These are phyloP conservation scores for Pulicaria dysenterica DNA, from an alignment of 129 eudicot species.

Conservation along the genomic window DNA sequence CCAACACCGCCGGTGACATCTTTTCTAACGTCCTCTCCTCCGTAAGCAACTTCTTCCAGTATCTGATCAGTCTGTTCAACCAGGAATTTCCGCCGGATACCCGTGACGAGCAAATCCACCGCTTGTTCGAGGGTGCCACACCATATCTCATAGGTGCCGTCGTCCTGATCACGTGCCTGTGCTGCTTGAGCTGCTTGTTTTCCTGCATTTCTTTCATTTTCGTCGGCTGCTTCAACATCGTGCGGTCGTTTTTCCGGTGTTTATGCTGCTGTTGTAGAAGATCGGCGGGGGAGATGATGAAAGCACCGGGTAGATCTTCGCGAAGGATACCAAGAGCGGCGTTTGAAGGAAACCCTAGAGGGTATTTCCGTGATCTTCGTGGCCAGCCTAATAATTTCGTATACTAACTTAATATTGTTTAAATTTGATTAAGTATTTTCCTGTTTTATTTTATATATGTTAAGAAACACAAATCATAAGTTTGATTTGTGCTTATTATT, in stretches of 20 bases:
- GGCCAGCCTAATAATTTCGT: constrained; percentile 29
- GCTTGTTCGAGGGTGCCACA: constrained; percentile 34
- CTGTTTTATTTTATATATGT: too few relatives aligned
- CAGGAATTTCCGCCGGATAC: constrained; percentile 51
- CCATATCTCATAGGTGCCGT: constrained; percentile 40
- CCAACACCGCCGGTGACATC: constrained; percentile 25
- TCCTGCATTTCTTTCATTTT: constrained; percentile 18
- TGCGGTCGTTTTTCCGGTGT: constrained; percentile 6
- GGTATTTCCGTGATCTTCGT: constrained; percentile 32
- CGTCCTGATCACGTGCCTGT: constrained; percentile 32
- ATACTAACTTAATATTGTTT: background rate
- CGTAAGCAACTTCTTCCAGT: constrained; percentile 21
- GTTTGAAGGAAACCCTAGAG: constrained; percentile 34
- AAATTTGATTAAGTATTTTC: background rate
- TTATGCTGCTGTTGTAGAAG: background rate
- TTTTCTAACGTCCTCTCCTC: constrained; percentile 5
- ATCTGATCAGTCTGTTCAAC: constrained; percentile 27
- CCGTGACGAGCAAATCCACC: constrained; percentile 36
- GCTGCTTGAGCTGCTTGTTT: constrained; percentile 37
- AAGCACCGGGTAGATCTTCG: constrained; percentile 41
- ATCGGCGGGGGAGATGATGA: constrained; percentile 31
- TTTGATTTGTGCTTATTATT: too few relatives aligned
- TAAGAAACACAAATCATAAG: too few relatives aligned
- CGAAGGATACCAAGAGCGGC: constrained; percentile 12
- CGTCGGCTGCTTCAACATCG: constrained; percentile 15